Evolutionary conservation across 2,329 filamentous ascomycete genomes (phyloP), one percentile per base, ranked within the genome.

Genomic region (Botrytis fragariae): DNA sequence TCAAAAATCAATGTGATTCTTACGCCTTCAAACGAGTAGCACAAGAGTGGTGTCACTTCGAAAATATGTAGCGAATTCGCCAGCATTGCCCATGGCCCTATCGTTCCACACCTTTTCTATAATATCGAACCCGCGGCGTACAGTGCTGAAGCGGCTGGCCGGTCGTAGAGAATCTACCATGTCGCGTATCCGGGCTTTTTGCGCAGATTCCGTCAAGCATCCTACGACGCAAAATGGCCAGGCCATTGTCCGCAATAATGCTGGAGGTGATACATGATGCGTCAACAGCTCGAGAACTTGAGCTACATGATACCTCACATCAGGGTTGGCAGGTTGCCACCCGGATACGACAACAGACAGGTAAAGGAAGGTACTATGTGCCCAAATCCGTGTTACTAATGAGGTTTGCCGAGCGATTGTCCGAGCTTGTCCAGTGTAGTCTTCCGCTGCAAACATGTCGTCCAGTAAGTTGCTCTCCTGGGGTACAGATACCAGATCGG

Each of bases 101-200:
- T 73, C 74, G 16, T 65, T 48, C 77, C 77, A 79, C 42, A 76
- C 74, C 69, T 74, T 75, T 42, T 78, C 76, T 74, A 79, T 78
- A 39, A 79, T 79, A 69, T 77, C 76, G 59, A 77, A 74, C 71
- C 75, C 75, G 44, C 76, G 77, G 16, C 71, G 75, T 51, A 73
- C 72, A 22, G 77, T 76, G 54, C 76, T 75, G 42, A 84, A 86
- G 78, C 85, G 63, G 22, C 73, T 74, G 45, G 73, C 72, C 9
- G 77, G 75, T 61, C 73, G 71, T 61, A 78, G 71, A 18, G 59
- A 72, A 48, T 76, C 71, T 8, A 75, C 74, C 74, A 78, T 74
- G 44, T 29, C 75, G 18, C 76, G 77, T 2, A 78, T 73, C 57
- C 70, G 68, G 54, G 54, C 39, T 75, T 79, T 75, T 60, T 77